Conservation (phyloP, 176 grass and related monocot species). For the Tuctoria greenei region DNA sequence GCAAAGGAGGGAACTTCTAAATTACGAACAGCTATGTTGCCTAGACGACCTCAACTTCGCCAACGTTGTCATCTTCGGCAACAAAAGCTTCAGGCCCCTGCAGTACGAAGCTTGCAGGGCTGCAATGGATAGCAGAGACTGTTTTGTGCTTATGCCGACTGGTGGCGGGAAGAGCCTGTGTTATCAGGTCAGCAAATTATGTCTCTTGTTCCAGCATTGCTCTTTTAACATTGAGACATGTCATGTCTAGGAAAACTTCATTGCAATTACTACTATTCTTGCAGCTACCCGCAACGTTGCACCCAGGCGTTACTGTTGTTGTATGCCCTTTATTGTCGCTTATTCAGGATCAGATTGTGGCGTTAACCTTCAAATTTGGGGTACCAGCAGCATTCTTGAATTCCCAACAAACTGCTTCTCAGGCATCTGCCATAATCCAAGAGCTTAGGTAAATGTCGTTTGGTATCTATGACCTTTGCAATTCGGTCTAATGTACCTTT, state of each 20-base stretch:
- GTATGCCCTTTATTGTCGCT: constrained; percentile 80
- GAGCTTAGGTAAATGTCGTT: constrained; percentile 64
- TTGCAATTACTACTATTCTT: constrained; percentile 30
- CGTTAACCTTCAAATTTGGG: constrained; percentile 75
- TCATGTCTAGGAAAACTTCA: constrained; percentile 11
- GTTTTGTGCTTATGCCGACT: constrained; percentile 93
- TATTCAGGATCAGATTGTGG: constrained; percentile 90
- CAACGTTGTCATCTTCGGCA: constrained; percentile 89
- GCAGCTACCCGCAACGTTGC: constrained; percentile 90
- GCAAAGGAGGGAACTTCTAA: constrained; percentile 40
- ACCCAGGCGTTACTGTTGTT: constrained; percentile 80
- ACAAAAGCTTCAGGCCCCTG: constrained; percentile 65
- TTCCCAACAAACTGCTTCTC: constrained; percentile 85
- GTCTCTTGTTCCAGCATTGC: background rate
- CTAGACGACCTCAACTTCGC: constrained; percentile 70
- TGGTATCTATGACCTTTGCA: background rate
- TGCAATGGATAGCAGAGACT: constrained; percentile 62
- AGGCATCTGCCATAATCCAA: constrained; percentile 65
- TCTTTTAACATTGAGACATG: background rate
- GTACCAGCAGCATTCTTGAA: constrained; percentile 81
- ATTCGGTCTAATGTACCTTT: background rate
- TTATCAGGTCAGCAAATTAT: constrained; percentile 63
- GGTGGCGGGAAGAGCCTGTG: constrained; percentile 95
- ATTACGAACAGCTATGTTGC: constrained; percentile 55
- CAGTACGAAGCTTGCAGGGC: constrained; percentile 83